A percentile compares a stretch with the other conserved stretches of the same genome.
Conservation (phyloP, 352 stramenopile genomes). For the Phytopythium montanum region DNA sequence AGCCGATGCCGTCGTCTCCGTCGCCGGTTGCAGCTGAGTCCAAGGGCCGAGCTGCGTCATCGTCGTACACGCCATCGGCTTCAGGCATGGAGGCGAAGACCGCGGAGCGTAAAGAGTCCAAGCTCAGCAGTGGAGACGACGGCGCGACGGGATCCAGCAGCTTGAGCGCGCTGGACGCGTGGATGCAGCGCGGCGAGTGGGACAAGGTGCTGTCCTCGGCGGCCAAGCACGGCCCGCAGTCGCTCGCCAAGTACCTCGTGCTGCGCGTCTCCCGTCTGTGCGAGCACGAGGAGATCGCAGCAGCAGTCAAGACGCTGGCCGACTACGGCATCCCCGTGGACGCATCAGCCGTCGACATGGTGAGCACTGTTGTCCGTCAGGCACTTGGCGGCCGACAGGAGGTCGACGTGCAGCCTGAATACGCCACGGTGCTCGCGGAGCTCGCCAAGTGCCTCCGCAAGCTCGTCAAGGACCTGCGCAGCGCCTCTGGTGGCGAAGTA, state of each 20-base stretch:
- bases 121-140: conserved; percentile 31
- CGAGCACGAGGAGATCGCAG: conserved; percentile 69
- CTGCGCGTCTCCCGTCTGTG: conserved; percentile 64
- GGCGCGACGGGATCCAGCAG: conserved; percentile 26
- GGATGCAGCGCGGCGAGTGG: conserved; percentile 93
- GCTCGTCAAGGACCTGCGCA: conserved; percentile 67
- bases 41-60: conserved; percentile 23
- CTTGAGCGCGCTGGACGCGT: conserved; percentile 80
- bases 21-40: conserved; percentile 45
- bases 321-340: conserved; percentile 81
- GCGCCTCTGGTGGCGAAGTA: conserved; percentile 42
- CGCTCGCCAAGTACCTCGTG: conserved; percentile 86
- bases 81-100: conserved; percentile 37
- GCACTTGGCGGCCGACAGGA: conserved; percentile 40
- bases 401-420: conserved; percentile 36
- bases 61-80: conserved; percentile 50
- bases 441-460: conserved; percentile 69
- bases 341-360: conserved; percentile 43
- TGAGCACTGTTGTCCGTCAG: conserved; percentile 53
- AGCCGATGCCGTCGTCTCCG: conserved; percentile 10
- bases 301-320: conserved; percentile 69
- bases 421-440: conserved; percentile 46
- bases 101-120: conserved; percentile 54
- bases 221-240: conserved; percentile 66
- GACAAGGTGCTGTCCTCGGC: conserved; percentile 89